Percentiles rank a stretch among this genome's conserved stretches.
phyloP scores from a whole-genome alignment of 2,329 filamentous ascomycete genomes.

The Apiospora kogelbergensis region DNA sequence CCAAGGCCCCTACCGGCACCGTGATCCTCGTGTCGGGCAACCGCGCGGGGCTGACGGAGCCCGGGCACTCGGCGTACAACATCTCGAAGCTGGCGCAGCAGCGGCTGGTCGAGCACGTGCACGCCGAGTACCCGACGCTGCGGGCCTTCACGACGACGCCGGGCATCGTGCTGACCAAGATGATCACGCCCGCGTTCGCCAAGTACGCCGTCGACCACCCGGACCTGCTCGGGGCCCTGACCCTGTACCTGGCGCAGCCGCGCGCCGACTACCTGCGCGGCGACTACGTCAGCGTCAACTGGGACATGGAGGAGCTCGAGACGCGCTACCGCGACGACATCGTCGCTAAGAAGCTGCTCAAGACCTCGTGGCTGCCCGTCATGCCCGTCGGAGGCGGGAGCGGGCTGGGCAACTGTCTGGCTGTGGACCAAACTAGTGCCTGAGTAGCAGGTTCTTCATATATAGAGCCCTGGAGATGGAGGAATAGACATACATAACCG shows the following conservation, averaged over 20 bases:
- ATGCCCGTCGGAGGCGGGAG: background rate
- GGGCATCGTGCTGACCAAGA: constrained; percentile 21
- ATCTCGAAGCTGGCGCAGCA: background rate
- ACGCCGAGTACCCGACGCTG: constrained; percentile 19
- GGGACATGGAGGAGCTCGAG: constrained; percentile 35
- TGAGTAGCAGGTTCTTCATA: too few species aligned
- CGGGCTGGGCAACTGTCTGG: background rate
- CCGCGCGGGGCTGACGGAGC: background rate
- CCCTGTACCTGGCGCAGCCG: constrained; percentile 27
- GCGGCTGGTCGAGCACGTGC: background rate
- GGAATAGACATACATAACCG: too few species aligned
- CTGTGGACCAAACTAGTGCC: background rate
- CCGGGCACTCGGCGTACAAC: background rate
- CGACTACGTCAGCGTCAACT: constrained; percentile 33
- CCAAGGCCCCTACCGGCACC: background rate
- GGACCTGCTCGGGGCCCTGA: constrained; percentile 29
- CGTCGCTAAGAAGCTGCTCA: constrained; percentile 23
- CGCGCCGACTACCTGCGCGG: constrained; percentile 35
- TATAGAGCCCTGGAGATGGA: too few species aligned
- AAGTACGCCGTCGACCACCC: constrained; percentile 27
- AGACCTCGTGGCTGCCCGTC: constrained; percentile 1
- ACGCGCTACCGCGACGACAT: constrained; percentile 25
- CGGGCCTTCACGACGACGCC: constrained; percentile 23
- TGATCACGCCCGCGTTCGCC: constrained; percentile 24
- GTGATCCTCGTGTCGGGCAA: background rate